These are phyloP conservation scores for Pseudonitzschia multiseries DNA, from an alignment of 108 stramenopile genomes.

Conservation along the genomic window DNA sequence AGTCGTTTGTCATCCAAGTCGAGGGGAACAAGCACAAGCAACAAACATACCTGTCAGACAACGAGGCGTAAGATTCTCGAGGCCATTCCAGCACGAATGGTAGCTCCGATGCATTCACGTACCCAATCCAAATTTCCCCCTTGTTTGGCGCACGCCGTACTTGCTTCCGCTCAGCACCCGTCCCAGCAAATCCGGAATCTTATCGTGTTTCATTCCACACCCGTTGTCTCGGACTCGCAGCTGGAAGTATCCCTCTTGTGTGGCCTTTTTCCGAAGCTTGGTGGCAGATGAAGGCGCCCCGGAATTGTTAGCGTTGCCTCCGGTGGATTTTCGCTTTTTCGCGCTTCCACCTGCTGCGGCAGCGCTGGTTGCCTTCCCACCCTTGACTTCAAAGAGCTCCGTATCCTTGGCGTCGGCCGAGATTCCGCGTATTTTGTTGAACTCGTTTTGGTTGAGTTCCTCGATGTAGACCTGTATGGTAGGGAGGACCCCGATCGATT, in stretches of 20 bases:
- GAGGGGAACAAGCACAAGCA: not conserved
- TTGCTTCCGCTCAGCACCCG: slow-evolving; percentile 92
- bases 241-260: slow-evolving; percentile 79
- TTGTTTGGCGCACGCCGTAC: slow-evolving; percentile 94
- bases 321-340: slow-evolving; percentile 13
- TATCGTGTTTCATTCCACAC: slow-evolving; percentile 92
- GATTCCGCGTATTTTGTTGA: slow-evolving; percentile 78
- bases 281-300: slow-evolving; percentile 8
- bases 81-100: no score
- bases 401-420: slow-evolving; percentile 28
- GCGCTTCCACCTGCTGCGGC: not conserved
- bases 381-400: slow-evolving; percentile 39
- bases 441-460: slow-evolving; percentile 85
- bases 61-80: not conserved
- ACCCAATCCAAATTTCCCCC: slow-evolving; percentile 97
- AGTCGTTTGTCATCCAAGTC: not conserved
- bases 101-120: not conserved
- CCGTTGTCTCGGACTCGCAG: slow-evolving; percentile 92
- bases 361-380: slow-evolving; percentile 14
- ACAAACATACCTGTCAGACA: not conserved
- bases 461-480: slow-evolving; percentile 75
- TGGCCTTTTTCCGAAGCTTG: slow-evolving; percentile 22
- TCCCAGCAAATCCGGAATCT: slow-evolving; percentile 90
- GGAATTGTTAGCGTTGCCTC: slow-evolving; percentile 1
- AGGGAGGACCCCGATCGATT: slow-evolving; percentile 82